phyloP scores from a whole-genome alignment of 2,329 filamentous ascomycete genomes.

The Pseudonectria buxi region DNA sequence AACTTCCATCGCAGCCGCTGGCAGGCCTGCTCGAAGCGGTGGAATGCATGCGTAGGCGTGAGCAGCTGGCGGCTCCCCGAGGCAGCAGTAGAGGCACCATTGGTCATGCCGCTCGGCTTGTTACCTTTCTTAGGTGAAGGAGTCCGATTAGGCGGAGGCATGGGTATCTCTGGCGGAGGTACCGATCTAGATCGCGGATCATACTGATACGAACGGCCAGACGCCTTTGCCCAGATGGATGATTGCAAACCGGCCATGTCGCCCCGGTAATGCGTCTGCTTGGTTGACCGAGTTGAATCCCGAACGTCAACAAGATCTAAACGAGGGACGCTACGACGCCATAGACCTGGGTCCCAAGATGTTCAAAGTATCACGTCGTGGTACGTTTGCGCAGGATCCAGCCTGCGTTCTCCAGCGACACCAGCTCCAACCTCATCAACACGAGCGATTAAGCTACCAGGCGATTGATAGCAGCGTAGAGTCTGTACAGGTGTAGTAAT shows the following conservation, averaged over 20 bases:
- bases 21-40: conserved; percentile 54
- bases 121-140: background rate
- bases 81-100: background rate
- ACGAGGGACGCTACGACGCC: too few relatives aligned
- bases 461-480: too few relatives aligned
- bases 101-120: too few relatives aligned
- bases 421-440: too few relatives aligned
- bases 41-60: conserved; percentile 37
- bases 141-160: background rate
- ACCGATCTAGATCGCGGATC: conserved; percentile 6
- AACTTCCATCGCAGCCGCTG: conserved; percentile 58
- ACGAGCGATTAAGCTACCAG: too few relatives aligned
- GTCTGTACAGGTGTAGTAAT: too few relatives aligned
- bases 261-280: background rate
- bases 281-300: too few relatives aligned
- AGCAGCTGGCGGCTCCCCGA: conserved; percentile 9
- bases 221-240: conserved; percentile 21
- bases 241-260: conserved; percentile 10
- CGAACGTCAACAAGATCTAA: too few relatives aligned
- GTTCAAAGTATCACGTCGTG: too few relatives aligned
- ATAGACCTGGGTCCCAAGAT: too few relatives aligned
- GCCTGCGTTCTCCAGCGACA: too few relatives aligned
- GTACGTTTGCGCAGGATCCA: too few relatives aligned
- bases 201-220: conserved; percentile 7
- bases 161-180: conserved; percentile 1